Base-by-base conservation (phyloP, 2,329 filamentous ascomycete species). In the Didymosphaeria variabile region DNA sequence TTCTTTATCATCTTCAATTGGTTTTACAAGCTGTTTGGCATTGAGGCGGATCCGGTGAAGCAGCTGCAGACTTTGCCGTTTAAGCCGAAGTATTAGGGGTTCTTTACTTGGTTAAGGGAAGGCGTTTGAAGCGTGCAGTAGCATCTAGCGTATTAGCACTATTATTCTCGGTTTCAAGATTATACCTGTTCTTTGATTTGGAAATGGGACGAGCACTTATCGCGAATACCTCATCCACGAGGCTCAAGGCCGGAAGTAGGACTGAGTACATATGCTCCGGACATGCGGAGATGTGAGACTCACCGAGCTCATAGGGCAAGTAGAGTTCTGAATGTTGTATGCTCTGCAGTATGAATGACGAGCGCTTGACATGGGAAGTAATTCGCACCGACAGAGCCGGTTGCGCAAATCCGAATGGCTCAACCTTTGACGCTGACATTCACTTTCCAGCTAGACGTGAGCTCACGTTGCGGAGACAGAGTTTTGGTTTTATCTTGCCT, bases 1-100 rank as follows among this genome's bases (percentile, higher is more conserved):
- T 85, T 84, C 61, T 74, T 80, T 55, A 75, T 84, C 54, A 83
- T 84, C 36, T 56, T 85, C 49, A 77, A 74, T 49, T 85, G 83
- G 83, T 67, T 84, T 46, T 84, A 84, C 68, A 73, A 76, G 61
- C 58, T 84, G n/a, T 82, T 84, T 64, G 81, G 77, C 0, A 74
- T 84, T 36, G 54, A 83, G 55, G 77, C 68, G 21, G 75, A 83
- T 69, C 73, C 80, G 0, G 73, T 69, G 5, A 74, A 77, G 62
- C 81, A 84, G 70, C 72, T 84, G 78, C 78, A 77, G 68, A 81
- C 79, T n/a, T 67, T 84, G 57, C 80, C 80, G 7, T 82, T 82
- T 49, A 81, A 76, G 72, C 72, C 80, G 1, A 83, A 82, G 71
- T 83, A 80, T 59, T 78, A 59, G 68, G 21, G 6, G 2, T 10